phyloP scores from a whole-genome alignment of 257 asterid genomes.

The Marsdenia floribunda region DNA sequence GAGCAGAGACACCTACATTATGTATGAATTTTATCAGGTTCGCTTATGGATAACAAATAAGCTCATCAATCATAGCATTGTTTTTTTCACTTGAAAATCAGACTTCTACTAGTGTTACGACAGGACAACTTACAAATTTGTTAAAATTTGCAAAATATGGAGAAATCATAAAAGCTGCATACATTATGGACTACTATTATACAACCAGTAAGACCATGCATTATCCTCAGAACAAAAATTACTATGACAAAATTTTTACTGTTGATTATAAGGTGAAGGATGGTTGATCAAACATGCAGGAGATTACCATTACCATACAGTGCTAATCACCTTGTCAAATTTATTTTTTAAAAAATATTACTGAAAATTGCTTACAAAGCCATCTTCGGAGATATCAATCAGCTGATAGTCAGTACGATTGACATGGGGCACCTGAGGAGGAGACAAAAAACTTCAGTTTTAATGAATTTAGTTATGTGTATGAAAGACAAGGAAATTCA shows the following conservation, averaged over 20 bases:
- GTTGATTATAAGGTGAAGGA: neutral
- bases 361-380: constrained; percentile 54
- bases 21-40: neutral
- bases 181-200: no score
- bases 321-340: neutral
- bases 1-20: constrained; percentile 60
- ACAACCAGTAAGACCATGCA: no score
- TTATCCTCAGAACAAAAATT: neutral
- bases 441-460: neutral
- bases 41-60: neutral
- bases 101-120: neutral
- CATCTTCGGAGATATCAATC: constrained; percentile 82
- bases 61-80: neutral
- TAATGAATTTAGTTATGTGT: neutral
- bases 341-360: neutral
- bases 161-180: neutral
- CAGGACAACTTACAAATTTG: neutral
- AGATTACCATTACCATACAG: neutral
- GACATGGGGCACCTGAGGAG: constrained; percentile 43
- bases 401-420: constrained; percentile 47
- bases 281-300: neutral
- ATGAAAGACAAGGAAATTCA: neutral
- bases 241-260: neutral
- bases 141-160: neutral
- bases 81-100: neutral